phyloP scores from a whole-genome alignment of 495 filamentous ascomycete genomes.

The Hypoxylon crocopeplum region DNA sequence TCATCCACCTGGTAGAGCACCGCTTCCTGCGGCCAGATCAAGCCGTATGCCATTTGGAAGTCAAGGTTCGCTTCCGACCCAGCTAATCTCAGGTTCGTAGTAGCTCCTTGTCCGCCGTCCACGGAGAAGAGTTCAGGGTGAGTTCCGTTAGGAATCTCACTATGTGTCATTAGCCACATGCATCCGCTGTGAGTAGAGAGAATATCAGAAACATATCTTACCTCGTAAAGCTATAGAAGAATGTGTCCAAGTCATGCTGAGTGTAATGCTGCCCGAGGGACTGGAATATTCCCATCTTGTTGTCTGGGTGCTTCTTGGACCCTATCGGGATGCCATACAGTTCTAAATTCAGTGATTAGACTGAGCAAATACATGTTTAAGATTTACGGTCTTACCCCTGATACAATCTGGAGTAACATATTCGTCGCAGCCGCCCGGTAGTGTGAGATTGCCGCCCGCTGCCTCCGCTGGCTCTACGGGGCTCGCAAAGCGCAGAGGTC shows the following conservation, averaged over 20 bases:
- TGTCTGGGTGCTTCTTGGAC: conserved; percentile 35
- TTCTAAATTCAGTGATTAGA: conserved; percentile 22
- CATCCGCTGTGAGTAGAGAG: neutral
- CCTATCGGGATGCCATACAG: conserved; percentile 40
- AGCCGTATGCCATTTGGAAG: conserved; percentile 42
- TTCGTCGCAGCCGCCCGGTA: conserved; percentile 36
- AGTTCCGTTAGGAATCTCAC: conserved; percentile 45
- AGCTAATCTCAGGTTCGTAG: conserved; percentile 32
- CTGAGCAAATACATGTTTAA: neutral
- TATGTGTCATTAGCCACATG: conserved; percentile 3
- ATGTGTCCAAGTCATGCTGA: conserved; percentile 64
- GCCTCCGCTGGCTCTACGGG: conserved; percentile 21
- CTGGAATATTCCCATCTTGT: conserved; percentile 45
- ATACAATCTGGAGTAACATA: conserved; percentile 43
- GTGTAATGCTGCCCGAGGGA: conserved; percentile 45
- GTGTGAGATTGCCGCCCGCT: conserved; percentile 32
- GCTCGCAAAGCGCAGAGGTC: conserved; percentile 32
- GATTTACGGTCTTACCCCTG: conserved; percentile 19
- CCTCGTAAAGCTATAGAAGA: conserved; percentile 58
- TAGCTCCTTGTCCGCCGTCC: conserved; percentile 43
- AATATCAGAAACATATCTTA: neutral
- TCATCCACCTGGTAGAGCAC: conserved; percentile 66
- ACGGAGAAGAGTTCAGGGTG: conserved; percentile 47
- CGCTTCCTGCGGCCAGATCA: conserved; percentile 63
- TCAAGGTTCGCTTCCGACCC: conserved; percentile 44